Base-by-base conservation (phyloP, 164 flowering plant genomes). In the Malania oleifera region DNA sequence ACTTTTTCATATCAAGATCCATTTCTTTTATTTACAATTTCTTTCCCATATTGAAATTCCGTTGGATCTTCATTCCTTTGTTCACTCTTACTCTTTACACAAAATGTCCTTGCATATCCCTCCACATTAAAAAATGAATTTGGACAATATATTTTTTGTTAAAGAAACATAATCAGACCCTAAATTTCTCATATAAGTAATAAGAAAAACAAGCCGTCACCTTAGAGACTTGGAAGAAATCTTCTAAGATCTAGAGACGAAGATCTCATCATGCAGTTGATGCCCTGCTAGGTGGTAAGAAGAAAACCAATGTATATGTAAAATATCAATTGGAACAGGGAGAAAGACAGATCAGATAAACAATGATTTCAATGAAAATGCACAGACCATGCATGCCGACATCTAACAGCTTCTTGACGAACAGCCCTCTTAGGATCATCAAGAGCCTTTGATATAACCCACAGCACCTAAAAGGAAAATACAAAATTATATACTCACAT, bases 341-440 rank as follows among this genome's bases (percentile, higher is more conserved):
- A 31, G 39, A 25, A 38, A 26, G 25, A 24, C 0, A 17, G 26
- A 28, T 4, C 1, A 2, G 41, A 18, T 39, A 28, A 53, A 44
- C 41, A 37, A 20, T 14, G 34, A 17, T 20, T 54, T 11, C 7
- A 23, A 48, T 20, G 5, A 7, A 31, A 41, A 51, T 63, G 27
- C 22, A 34, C 77, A 63, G 14, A 91, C 97, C 99, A 95, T 70
- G 95, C 88, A 60, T 81, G 92, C 24, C 77, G 83, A 55, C 97
- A 90, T 76, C 82, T 83, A 37, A 85, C 93, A 59, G 99, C 99
- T 77, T 95, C 96, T 48, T 66, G 82, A 31, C 99, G 96, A 62
- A 95, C 93, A 56, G 68, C 66, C 63, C 97, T 76, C 78, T 86
- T 95, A 28, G 80, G 85, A 73, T 95, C 97, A 79, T 86, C 99